These are phyloP conservation scores for Schizosaccharomyces osmophilus DNA, from an alignment of 805 yeast genomes.

Conservation along the genomic window DNA sequence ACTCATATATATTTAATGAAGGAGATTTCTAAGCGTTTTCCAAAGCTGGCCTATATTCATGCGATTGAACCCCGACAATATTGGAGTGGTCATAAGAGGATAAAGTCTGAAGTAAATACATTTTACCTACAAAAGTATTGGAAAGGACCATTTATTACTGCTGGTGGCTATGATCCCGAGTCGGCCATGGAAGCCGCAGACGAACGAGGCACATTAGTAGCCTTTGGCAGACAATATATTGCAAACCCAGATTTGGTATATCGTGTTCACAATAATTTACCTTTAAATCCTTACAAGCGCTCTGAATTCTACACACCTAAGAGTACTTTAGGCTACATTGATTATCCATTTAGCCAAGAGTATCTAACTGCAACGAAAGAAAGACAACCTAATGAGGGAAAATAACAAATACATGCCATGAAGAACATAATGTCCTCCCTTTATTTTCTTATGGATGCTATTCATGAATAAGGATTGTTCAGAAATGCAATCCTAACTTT, in stretches of 20 bases:
- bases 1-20: neutral
- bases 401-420: too few relatives aligned
- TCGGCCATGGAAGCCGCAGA: neutral
- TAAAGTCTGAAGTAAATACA: slow-evolving; percentile 4
- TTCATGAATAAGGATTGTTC: too few relatives aligned
- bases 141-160: slow-evolving; percentile 5
- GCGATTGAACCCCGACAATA: slow-evolving; percentile 24
- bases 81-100: slow-evolving; percentile 7
- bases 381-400: too few relatives aligned
- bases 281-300: slow-evolving; percentile 24
- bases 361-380: neutral
- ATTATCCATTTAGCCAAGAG: slow-evolving; percentile 15
- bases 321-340: slow-evolving; percentile 20
- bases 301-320: slow-evolving; percentile 21
- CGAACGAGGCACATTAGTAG: slow-evolving; percentile 10
- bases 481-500: too few relatives aligned
- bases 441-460: neutral
- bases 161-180: neutral
- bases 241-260: slow-evolving; percentile 32
- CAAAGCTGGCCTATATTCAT: slow-evolving; percentile 19
- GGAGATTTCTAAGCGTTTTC: slow-evolving; percentile 4
- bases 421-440: neutral
- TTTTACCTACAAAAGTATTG: slow-evolving; percentile 4
- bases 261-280: slow-evolving; percentile 20
- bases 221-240: slow-evolving; percentile 25